A percentile compares a stretch with the other conserved stretches of the same genome.
phyloP scores from a whole-genome alignment of 2,329 filamentous ascomycete species.

The Trichoderma aggressivum region DNA sequence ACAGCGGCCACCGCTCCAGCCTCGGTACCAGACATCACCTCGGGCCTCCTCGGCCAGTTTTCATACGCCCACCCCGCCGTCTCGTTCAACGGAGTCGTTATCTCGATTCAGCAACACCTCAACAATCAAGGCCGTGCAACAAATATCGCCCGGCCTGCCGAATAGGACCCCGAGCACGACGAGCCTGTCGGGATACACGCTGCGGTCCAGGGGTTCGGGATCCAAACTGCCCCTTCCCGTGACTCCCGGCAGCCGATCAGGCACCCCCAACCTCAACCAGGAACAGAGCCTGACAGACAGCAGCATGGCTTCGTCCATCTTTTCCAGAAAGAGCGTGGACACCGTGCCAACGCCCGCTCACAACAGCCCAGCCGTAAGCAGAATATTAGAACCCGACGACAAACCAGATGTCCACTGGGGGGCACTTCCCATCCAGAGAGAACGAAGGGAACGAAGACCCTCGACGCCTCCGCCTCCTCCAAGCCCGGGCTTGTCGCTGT shows the following conservation, averaged over 20 bases:
- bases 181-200: constrained; percentile 27
- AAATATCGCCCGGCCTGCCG: constrained; percentile 17
- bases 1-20: constrained; percentile 14
- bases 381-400: constrained; percentile 18
- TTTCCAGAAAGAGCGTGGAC: constrained; percentile 37
- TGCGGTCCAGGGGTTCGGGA: constrained; percentile 36
- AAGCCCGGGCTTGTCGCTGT: constrained; percentile 28
- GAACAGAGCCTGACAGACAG: constrained; percentile 42
- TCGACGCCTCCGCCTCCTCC: constrained; percentile 20
- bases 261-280: constrained; percentile 34
- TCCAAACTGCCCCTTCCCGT: constrained; percentile 40
- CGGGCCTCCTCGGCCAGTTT: constrained; percentile 5
- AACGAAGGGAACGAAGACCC: constrained; percentile 13
- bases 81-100: background rate
- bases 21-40: constrained; percentile 9
- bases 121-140: constrained; percentile 20
- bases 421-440: constrained; percentile 23
- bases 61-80: constrained; percentile 5
- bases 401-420: constrained; percentile 26
- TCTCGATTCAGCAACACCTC: constrained; percentile 15
- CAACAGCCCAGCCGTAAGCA: constrained; percentile 30
- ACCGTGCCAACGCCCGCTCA: constrained; percentile 33
- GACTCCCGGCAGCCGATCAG: constrained; percentile 35
- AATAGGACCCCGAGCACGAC: constrained; percentile 28
- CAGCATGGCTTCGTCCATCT: constrained; percentile 42